Base-by-base conservation (phyloP, 176 grass and related monocot species). In the Eragrostis curvula region DNA sequence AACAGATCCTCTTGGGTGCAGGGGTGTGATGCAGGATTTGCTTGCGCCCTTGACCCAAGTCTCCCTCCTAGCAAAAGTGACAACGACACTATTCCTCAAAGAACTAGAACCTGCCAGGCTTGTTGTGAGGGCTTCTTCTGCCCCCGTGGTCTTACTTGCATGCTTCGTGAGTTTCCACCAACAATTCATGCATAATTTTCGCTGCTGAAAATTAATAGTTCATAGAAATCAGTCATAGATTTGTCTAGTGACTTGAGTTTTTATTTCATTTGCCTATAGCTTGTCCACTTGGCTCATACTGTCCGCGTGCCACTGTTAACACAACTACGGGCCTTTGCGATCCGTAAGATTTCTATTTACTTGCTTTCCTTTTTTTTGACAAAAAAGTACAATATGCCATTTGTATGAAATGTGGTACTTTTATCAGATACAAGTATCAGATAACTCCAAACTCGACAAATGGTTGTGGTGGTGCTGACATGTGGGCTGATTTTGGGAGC, bases 111-210 rank as follows among this genome's bases (percentile, higher is more conserved):
- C 13, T 98, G 96, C 6, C 79, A 60, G 53, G 30, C 79, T 1
- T 98, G 96, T 27, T 98, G 96, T 5, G 79, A 91, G 45, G 96
- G 96, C 10, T 98, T 98, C 85, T 98, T 98, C 86, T 98, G 96
- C 41, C 92, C 96, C 47, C 88, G 86, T 0, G 90, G 96, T 12
- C 77, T 98, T 24, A 95, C 92, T 7, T 98, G 96, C 92, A 98
- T 98, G 96, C 82, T 95, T 0, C 96, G 96, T 98, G 61, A 91
- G 88, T 90, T 39, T 45, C 9, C 75, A 36, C 80, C 17, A 0
- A 25, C 51, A 52, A 59, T 8, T 7, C 15, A 12, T 42, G 3
- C 1, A 13, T 9, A 16, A 44, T 17, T 70, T 15, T 64, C 7
- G 3, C 47, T 30, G 23, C 32, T 14, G 32, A 53, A 0, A 36